phyloP scores from a whole-genome alignment of 345 rosid genomes.

The Trapa bicornis region DNA sequence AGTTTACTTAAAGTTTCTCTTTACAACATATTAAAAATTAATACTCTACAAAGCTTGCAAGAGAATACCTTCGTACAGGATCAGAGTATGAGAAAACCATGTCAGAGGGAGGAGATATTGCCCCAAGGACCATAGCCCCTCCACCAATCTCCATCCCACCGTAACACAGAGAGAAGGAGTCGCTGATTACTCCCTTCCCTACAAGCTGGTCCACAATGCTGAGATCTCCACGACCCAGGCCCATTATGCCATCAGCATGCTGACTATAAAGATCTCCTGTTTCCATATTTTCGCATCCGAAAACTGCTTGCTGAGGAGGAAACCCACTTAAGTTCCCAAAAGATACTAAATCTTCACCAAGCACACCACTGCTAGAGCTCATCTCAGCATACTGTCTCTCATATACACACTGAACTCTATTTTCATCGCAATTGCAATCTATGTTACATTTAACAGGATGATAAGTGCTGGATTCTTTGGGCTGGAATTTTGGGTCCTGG shows the following conservation, averaged over 20 bases:
- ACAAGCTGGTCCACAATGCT: slow-evolving; percentile 89
- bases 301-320: slow-evolving; percentile 64
- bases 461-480: slow-evolving; percentile 60
- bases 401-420: slow-evolving; percentile 51
- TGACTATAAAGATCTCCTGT: slow-evolving; percentile 89
- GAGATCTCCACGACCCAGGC: slow-evolving; percentile 84
- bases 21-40: slow-evolving; percentile 15
- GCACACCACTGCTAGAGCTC: slow-evolving; percentile 85
- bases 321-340: slow-evolving; percentile 74
- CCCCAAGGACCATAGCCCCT: slow-evolving; percentile 92
- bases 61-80: slow-evolving; percentile 65
- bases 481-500: slow-evolving; percentile 84
- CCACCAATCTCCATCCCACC: slow-evolving; percentile 96
- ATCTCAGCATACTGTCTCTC: slow-evolving; percentile 86
- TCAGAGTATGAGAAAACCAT: slow-evolving; percentile 63
- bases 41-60: slow-evolving; percentile 17
- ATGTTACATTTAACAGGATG: slow-evolving; percentile 61
- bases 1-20: background rate
- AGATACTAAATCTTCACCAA: slow-evolving; percentile 67
- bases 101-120: slow-evolving; percentile 48
- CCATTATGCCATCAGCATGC: slow-evolving; percentile 92
- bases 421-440: slow-evolving; percentile 61
- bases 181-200: slow-evolving; percentile 60
- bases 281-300: slow-evolving; percentile 80
- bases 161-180: slow-evolving; percentile 84